A percentile compares a stretch with the other conserved stretches of the same genome.
phyloP scores from a whole-genome alignment of 441 rosid genomes.

The Populus tomentosa region DNA sequence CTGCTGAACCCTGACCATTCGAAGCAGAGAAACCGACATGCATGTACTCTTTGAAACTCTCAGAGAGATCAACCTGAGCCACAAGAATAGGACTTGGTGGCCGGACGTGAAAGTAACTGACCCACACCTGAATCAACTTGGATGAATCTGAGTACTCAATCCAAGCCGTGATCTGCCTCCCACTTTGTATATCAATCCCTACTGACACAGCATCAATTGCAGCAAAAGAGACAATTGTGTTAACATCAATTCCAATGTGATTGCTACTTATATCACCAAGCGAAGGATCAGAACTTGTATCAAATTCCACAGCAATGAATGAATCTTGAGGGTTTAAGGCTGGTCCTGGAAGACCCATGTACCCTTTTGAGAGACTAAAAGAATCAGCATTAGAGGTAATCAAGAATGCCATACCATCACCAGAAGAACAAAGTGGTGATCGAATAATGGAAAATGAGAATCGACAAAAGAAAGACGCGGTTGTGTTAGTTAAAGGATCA shows the following conservation, averaged over 20 bases:
- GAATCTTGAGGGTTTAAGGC: conserved; percentile 42
- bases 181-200: conserved; percentile 61
- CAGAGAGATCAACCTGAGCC: conserved; percentile 55
- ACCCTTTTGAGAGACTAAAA: conserved; percentile 54
- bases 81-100: conserved; percentile 55
- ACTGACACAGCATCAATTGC: conserved; percentile 43
- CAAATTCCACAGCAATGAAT: conserved; percentile 78
- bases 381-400: conserved; percentile 70
- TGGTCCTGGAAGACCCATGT: conserved; percentile 61
- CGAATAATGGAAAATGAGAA: conserved; percentile 65
- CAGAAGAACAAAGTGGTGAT: conserved; percentile 54
- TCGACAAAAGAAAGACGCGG: conserved; percentile 61
- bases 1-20: conserved; percentile 63
- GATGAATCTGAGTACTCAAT: conserved; percentile 53
- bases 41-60: conserved; percentile 61
- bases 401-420: conserved; percentile 79
- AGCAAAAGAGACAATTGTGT: conserved; percentile 46
- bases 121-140: conserved; percentile 62
- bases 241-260: conserved; percentile 65
- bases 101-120: conserved; percentile 42
- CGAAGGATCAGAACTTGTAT: conserved; percentile 50
- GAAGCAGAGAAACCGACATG: conserved; percentile 84
- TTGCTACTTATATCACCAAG: conserved; percentile 58
- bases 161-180: conserved; percentile 60
- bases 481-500: conserved; percentile 39